phyloP scores from a whole-genome alignment of 495 filamentous ascomycete species.

The Penicillium taxi region DNA sequence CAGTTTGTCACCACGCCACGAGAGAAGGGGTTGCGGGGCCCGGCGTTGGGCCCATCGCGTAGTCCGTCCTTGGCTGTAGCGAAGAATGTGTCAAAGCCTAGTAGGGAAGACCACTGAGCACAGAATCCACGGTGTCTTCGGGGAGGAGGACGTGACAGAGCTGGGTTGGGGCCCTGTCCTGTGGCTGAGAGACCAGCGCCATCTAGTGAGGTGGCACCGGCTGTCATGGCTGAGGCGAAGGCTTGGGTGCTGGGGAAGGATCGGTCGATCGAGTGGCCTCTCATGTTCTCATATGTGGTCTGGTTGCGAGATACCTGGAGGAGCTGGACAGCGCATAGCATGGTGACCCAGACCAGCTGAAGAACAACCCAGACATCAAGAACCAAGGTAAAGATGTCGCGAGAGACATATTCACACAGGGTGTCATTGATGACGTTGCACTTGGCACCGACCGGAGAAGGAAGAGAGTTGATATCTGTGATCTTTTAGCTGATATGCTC shows the following conservation, averaged over 20 bases:
- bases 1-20: constrained; percentile 77
- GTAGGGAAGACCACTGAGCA: constrained; percentile 69
- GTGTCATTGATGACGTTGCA: constrained; percentile 71
- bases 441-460: constrained; percentile 35
- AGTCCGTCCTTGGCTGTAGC: constrained; percentile 65
- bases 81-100: constrained; percentile 89
- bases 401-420: constrained; percentile 64
- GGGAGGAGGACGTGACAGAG: constrained; percentile 35
- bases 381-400: constrained; percentile 76
- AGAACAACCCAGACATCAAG: constrained; percentile 68
- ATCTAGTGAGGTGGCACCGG: constrained; percentile 57
- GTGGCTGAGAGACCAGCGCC: constrained; percentile 59
- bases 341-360: constrained; percentile 88
- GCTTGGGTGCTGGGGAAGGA: constrained; percentile 52
- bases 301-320: constrained; percentile 83
- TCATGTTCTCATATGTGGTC: constrained; percentile 95
- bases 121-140: constrained; percentile 52
- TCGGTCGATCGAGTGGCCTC: constrained; percentile 50
- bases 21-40: constrained; percentile 72
- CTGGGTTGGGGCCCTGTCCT: constrained; percentile 44
- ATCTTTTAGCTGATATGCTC: constrained; percentile 10
- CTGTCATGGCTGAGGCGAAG: constrained; percentile 69
- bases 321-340: constrained; percentile 88
- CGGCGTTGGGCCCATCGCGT: constrained; percentile 41
- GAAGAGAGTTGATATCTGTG: constrained; percentile 50